Percentiles rank a stretch among this genome's conserved stretches.
These are phyloP conservation scores for Adenanthera pavonina DNA, from an alignment of 306 rosid species.

Conservation along the genomic window DNA sequence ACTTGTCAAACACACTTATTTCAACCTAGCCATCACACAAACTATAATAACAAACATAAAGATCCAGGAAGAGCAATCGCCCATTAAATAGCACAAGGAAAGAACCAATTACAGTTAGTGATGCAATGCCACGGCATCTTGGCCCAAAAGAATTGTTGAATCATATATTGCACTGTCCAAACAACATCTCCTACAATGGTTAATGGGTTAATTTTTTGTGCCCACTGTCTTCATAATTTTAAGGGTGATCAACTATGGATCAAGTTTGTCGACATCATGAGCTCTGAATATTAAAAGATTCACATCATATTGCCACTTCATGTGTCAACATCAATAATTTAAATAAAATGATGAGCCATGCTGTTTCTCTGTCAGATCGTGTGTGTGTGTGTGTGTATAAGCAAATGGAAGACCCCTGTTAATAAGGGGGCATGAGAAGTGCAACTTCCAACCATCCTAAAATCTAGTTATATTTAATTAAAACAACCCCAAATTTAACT, in stretches of 20 bases:
- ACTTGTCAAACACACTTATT: background rate
- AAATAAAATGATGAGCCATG: constrained; percentile 13
- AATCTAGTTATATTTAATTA: background rate
- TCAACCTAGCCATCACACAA: background rate
- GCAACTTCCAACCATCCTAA: no score
- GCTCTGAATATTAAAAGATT: constrained; percentile 30
- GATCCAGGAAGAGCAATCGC: background rate
- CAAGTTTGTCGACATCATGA: background rate
- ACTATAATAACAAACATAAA: constrained; percentile 1
- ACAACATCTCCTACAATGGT: background rate
- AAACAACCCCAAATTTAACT: constrained; percentile 24
- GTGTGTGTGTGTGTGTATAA: no score
- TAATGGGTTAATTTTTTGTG: background rate
- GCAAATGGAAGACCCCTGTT: no score
- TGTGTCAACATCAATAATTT: background rate
- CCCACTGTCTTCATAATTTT: background rate
- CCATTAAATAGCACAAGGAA: background rate
- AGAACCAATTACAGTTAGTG: constrained; percentile 8
- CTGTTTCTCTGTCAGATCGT: constrained; percentile 31
- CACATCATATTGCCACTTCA: constrained; percentile 15
- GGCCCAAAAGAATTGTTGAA: constrained; percentile 16
- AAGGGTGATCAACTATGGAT: background rate
- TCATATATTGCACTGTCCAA: background rate
- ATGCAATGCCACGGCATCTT: background rate
- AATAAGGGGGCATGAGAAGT: no score